Percentiles rank a stretch among this genome's conserved stretches.
These are phyloP conservation scores for Exophiala sp. DNA, from an alignment of 2,329 filamentous ascomycete species.

Conservation along the genomic window DNA sequence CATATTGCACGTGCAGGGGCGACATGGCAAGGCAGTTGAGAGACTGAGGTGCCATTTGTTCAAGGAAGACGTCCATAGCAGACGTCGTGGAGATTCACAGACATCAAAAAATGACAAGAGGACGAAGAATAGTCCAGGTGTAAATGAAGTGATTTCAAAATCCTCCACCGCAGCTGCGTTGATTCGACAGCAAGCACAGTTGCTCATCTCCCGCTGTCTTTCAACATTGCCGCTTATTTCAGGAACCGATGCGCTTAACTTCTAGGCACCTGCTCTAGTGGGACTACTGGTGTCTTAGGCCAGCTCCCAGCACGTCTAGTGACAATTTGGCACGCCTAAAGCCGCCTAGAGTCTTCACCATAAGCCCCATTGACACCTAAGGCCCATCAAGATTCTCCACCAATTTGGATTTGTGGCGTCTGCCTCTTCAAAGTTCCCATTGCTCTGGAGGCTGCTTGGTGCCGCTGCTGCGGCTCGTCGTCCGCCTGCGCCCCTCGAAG, in stretches of 20 bases:
- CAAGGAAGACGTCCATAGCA: not conserved
- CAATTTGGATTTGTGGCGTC: conserved; percentile 5
- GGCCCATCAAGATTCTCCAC: conserved; percentile 7
- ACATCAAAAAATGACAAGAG: not conserved
- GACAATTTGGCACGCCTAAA: not conserved
- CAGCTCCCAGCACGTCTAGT: not conserved
- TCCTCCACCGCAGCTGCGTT: conserved; percentile 3
- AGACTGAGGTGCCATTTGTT: not conserved
- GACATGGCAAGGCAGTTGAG: too few species aligned
- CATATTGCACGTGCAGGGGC: too few species aligned
- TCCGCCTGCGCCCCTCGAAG: not conserved
- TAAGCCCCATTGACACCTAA: not conserved
- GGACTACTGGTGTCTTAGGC: not conserved
- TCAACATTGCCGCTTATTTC: conserved; percentile 9
- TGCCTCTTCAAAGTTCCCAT: not conserved
- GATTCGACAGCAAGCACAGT: conserved; percentile 8
- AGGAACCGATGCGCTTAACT: conserved; percentile 16
- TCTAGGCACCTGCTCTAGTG: conserved; percentile 5
- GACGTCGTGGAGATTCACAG: conserved; percentile 1
- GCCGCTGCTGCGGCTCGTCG: not conserved
- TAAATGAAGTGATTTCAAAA: conserved; percentile 19
- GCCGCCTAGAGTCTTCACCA: not conserved
- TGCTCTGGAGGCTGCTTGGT: not conserved
- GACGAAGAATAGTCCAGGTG: not conserved
- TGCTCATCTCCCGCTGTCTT: conserved; percentile 17